A percentile compares a stretch with the other conserved stretches of the same genome.
phyloP scores from a whole-genome alignment of 495 filamentous ascomycete species.

The Penicillium soppii region DNA sequence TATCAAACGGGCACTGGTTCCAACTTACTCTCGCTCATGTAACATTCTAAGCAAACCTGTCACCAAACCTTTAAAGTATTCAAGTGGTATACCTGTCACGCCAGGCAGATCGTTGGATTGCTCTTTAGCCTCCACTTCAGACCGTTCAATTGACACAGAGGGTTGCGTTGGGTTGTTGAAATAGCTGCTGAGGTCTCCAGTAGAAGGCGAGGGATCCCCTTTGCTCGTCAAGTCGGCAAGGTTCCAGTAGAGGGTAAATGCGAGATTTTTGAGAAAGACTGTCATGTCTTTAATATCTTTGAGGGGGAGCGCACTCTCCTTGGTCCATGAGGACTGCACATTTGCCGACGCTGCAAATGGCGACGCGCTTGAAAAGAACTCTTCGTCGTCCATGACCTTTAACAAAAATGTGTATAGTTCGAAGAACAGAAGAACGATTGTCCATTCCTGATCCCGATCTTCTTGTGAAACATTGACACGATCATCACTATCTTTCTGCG shows the following conservation, averaged over 20 bases:
- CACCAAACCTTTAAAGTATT: slow-evolving; percentile 75
- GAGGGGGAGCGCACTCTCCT: slow-evolving; percentile 69
- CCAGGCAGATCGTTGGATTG: slow-evolving; percentile 51
- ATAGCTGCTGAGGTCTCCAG: slow-evolving; percentile 54
- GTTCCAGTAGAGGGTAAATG: slow-evolving; percentile 87
- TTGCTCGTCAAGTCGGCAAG: slow-evolving; percentile 62
- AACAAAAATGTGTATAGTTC: slow-evolving; percentile 92
- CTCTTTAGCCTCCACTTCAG: slow-evolving; percentile 38
- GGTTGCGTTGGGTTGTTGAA: slow-evolving; percentile 41
- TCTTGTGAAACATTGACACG: slow-evolving; percentile 18
- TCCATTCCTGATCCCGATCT: slow-evolving; percentile 73
- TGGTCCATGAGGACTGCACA: slow-evolving; percentile 46
- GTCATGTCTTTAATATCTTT: slow-evolving; percentile 71
- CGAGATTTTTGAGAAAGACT: slow-evolving; percentile 87
- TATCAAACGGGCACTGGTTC: neutral
- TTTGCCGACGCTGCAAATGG: slow-evolving; percentile 35
- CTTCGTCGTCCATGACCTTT: slow-evolving; percentile 89
- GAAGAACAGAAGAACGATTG: slow-evolving; percentile 83
- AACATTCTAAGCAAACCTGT: slow-evolving; percentile 84
- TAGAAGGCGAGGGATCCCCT: slow-evolving; percentile 41
- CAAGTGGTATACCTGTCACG: slow-evolving; percentile 69
- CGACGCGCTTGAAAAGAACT: slow-evolving; percentile 47
- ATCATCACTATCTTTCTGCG: slow-evolving; percentile 22
- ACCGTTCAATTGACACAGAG: slow-evolving; percentile 22
- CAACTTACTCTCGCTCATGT: slow-evolving; percentile 79